These are phyloP conservation scores for Colletotrichum sansevieriae DNA, from an alignment of 2,329 filamentous ascomycete genomes.

Conservation along the genomic window DNA sequence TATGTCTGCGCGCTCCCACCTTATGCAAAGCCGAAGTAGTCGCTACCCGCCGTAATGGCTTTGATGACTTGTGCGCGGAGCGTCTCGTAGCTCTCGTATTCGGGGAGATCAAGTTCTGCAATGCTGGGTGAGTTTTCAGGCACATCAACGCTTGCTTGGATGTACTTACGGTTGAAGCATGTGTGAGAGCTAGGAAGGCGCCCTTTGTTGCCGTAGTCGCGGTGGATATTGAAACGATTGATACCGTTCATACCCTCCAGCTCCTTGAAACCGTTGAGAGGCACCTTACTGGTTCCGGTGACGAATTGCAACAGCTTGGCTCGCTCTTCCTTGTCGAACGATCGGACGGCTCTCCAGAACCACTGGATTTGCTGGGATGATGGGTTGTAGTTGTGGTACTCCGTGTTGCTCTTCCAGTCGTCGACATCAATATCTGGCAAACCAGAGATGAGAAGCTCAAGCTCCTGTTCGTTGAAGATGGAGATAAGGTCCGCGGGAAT, in stretches of 20 bases:
- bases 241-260: slow-evolving; percentile 99
- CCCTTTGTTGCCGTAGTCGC: slow-evolving; percentile 96
- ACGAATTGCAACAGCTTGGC: slow-evolving; percentile 98
- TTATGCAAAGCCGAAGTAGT: slow-evolving; percentile 98
- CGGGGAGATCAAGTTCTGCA: slow-evolving; percentile 94
- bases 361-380: slow-evolving; percentile 98
- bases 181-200: slow-evolving; percentile 96
- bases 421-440: slow-evolving; percentile 97
- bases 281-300: slow-evolving; percentile 97
- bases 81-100: slow-evolving; percentile 96
- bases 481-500: slow-evolving; percentile 93
- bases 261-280: slow-evolving; percentile 98
- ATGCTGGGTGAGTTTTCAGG: slow-evolving; percentile 8
- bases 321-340: slow-evolving; percentile 98
- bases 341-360: slow-evolving; percentile 98
- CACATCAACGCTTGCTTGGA: neutral
- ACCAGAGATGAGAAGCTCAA: slow-evolving; percentile 96
- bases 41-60: slow-evolving; percentile 96
- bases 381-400: slow-evolving; percentile 97
- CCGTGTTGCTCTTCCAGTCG: slow-evolving; percentile 99
- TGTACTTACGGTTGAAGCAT: slow-evolving; percentile 95
- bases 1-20: slow-evolving; percentile 35
- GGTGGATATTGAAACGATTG: slow-evolving; percentile 98
- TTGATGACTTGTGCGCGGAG: slow-evolving; percentile 91
- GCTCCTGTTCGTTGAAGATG: slow-evolving; percentile 98